A percentile compares a stretch with the other conserved stretches of the same genome.
Conservation (phyloP, 352 stramenopile genomes). For the Nothophytophthora sp. region DNA sequence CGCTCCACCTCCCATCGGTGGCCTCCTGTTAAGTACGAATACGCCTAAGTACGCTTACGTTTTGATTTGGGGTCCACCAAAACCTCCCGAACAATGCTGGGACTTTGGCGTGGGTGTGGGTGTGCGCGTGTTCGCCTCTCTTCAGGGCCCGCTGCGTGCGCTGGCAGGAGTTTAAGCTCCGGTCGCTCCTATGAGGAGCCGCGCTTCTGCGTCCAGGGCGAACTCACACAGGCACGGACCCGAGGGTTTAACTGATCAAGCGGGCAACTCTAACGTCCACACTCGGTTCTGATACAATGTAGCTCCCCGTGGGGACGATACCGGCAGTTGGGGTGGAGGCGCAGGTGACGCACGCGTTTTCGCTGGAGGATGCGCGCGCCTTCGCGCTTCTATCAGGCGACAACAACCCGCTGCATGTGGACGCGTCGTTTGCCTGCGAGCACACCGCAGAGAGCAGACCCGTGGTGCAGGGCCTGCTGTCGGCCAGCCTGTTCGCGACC, state of each 20-base stretch:
- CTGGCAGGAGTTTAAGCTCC: slow-evolving; percentile 17
- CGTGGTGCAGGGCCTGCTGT: slow-evolving; percentile 83
- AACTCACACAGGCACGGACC: slow-evolving; percentile 34
- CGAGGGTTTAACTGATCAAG: no score
- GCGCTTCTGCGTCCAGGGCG: slow-evolving; percentile 33
- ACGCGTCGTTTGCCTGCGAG: slow-evolving; percentile 37
- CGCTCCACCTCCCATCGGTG: slow-evolving; percentile 1
- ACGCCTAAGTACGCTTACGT: background rate
- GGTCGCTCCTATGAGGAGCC: background rate
- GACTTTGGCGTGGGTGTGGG: no score
- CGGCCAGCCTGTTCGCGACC: slow-evolving; percentile 77
- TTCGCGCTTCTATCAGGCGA: slow-evolving; percentile 73
- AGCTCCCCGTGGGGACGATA: slow-evolving; percentile 51
- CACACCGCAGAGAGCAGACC: slow-evolving; percentile 31
- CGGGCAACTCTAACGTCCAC: no score
- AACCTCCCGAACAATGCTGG: no score
- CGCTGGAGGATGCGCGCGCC: slow-evolving; percentile 50
- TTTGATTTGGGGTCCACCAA: no score
- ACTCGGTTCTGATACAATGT: background rate
- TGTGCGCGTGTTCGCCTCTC: background rate
- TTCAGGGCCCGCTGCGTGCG: background rate
- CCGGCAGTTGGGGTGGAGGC: slow-evolving; percentile 60
- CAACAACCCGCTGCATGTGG: slow-evolving; percentile 78
- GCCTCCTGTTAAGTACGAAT: slow-evolving; percentile 18
- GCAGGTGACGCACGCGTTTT: slow-evolving; percentile 60